Percentiles rank a stretch among this genome's conserved stretches.
Evolutionary conservation across 106 monocot genomes (phyloP).

Genomic region (Iris macrosiphon): DNA sequence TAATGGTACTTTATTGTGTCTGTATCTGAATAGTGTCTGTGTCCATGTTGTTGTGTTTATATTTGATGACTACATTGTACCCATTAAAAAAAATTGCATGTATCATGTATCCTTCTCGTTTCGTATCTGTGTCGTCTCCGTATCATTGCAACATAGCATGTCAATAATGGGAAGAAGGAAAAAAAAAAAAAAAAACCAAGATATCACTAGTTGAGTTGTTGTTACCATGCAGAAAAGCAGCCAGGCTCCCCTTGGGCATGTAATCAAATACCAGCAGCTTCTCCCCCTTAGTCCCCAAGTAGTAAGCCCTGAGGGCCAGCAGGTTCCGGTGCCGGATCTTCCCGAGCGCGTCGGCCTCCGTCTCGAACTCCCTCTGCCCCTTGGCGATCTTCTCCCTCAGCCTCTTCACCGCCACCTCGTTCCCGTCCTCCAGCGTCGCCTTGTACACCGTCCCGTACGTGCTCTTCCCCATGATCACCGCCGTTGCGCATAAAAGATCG

Average conservation of each 20-base stretch:
- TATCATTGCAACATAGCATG: too few relatives aligned
- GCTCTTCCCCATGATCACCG: conserved; percentile 95
- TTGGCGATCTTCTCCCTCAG: conserved; percentile 87
- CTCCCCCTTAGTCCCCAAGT: conserved; percentile 92
- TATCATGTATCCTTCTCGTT: too few relatives aligned
- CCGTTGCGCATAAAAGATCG: conserved; percentile 88
- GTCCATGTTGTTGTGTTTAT: too few relatives aligned
- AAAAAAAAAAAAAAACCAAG: too few relatives aligned
- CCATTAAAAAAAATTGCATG: too few relatives aligned
- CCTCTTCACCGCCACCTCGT: conserved; percentile 80
- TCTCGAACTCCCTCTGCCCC: conserved; percentile 68
- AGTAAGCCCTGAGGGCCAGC: conserved; percentile 63
- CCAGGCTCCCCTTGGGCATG: conserved; percentile 84
- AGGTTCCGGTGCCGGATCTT: conserved; percentile 68
- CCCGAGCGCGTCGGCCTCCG: conserved; percentile 58
- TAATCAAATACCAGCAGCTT: conserved; percentile 88
- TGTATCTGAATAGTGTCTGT: too few relatives aligned
- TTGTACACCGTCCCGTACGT: conserved; percentile 93
- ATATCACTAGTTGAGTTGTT: too few relatives aligned
- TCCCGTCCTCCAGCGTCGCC: conserved; percentile 81
- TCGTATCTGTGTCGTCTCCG: too few relatives aligned
- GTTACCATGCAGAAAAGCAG: conserved; percentile 77
- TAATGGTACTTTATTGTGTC: too few relatives aligned
- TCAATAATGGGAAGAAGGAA: too few relatives aligned
- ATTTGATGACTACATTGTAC: too few relatives aligned